These are phyloP conservation scores for Quercus engelmannii DNA, from an alignment of 306 rosid genomes.

Conservation along the genomic window DNA sequence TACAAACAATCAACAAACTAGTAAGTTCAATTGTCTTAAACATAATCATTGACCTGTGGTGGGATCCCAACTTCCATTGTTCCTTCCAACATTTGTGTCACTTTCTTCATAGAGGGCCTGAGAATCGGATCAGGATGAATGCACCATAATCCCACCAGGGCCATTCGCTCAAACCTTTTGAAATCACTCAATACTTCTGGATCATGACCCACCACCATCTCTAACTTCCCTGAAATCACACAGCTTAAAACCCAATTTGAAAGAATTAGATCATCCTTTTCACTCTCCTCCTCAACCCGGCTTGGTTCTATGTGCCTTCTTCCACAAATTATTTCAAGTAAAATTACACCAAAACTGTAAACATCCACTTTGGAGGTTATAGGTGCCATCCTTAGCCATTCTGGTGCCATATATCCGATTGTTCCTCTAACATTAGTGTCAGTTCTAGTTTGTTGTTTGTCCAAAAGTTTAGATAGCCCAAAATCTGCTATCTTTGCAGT, in stretches of 20 bases:
- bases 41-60: conserved; percentile 28
- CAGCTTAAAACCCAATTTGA: conserved; percentile 27
- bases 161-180: conserved; percentile 37
- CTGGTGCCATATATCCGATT: conserved; percentile 37
- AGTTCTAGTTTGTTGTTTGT: conserved; percentile 34
- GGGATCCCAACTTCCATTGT: conserved; percentile 29
- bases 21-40: not conserved
- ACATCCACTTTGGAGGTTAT: conserved; percentile 33
- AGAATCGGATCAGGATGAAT: conserved; percentile 27
- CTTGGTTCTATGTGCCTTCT: conserved; percentile 15
- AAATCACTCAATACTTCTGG: conserved; percentile 29
- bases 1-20: conserved; percentile 13
- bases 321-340: conserved; percentile 30
- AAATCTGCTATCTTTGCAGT: conserved; percentile 35
- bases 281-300: conserved; percentile 16
- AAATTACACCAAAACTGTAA: conserved; percentile 33
- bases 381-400: conserved; percentile 32
- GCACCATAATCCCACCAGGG: conserved; percentile 37
- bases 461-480: conserved; percentile 36
- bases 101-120: conserved; percentile 41
- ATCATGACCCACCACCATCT: conserved; percentile 23
- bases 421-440: conserved; percentile 32
- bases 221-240: conserved; percentile 9
- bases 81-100: conserved; percentile 37
- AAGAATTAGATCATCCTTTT: conserved; percentile 19